Evolutionary conservation across 257 asterid genomes (phyloP), one percentile per base, ranked within the genome.

Genomic region (Verbascum thapsus): DNA sequence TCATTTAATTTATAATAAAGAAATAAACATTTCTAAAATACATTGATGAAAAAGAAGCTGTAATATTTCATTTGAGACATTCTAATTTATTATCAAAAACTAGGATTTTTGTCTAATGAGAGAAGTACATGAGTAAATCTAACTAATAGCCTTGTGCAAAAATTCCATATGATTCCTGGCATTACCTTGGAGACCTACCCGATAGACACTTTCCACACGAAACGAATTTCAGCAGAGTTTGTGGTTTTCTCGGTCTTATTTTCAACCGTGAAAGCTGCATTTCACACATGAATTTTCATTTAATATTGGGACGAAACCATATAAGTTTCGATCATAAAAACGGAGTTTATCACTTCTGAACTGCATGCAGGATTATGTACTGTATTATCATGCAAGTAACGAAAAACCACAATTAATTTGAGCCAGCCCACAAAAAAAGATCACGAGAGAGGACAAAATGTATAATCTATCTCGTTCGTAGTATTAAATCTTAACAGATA

Each of bases 151-250:
- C 49, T 43, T 43, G 12, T 13, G 13, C 4, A 43, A 7, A 6
- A 43, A 43, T 43, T 26, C 17, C 49, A 43, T 2, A 26, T 26
- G 32, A 15, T 54, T 50, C 53, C 56, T 63, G 43, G 34, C 53
- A 20, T 58, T 72, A 68, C 61, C 80, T 75, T 73, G 84, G 70
- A 66, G 85, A 78, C 71, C 75, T 80, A 61, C 74, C 20, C 30
- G 86, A 62, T 61, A 80, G 81, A 51, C 85, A 83, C 70, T 66
- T 76, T 68, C 87, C 87, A n/a, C 90, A 83, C 7, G 83, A 68
- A 45, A 83, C 81, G 8, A 67, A 76, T 73, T 61, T 76, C 72
- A 83, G 75, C 72, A 80, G 60, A 17, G 80, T 54, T 18, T 67
- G 83, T n/a, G 81, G 73, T 64, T 66, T 80, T 81, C 85, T 78